phyloP scores from a whole-genome alignment of 139 green algal species.

The Bryopsis sp. region DNA sequence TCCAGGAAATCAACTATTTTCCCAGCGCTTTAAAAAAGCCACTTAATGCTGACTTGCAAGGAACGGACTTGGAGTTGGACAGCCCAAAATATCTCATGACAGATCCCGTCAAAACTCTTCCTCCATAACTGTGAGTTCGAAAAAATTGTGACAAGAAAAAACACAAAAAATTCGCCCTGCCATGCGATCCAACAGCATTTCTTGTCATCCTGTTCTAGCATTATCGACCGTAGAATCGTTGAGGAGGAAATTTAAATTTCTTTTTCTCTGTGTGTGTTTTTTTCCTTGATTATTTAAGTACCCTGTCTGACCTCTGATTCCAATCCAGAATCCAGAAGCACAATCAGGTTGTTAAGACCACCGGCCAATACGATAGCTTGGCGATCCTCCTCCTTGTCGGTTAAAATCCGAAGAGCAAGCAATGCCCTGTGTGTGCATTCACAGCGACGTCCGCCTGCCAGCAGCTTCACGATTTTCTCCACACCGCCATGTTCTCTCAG shows the following conservation, averaged over 20 bases:
- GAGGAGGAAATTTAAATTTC: background rate
- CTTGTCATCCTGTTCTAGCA: too few relatives aligned
- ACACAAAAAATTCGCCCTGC: too few relatives aligned
- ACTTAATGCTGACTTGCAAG: background rate
- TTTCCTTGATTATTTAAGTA: background rate
- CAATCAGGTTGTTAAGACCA: slow-evolving; percentile 22
- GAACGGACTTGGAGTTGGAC: background rate
- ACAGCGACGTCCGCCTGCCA: slow-evolving; percentile 9
- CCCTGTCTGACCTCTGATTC: slow-evolving; percentile 12
- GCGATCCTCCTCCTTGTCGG: slow-evolving; percentile 29
- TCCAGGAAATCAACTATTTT: background rate
- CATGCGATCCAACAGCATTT: too few relatives aligned
- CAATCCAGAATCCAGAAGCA: slow-evolving; percentile 16
- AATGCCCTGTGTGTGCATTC: slow-evolving; percentile 29
- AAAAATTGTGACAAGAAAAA: too few relatives aligned
- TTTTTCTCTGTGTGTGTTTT: too few relatives aligned
- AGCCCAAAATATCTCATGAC: background rate
- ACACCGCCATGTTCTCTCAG: slow-evolving; percentile 22
- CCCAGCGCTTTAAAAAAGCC: background rate
- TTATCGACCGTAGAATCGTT: too few relatives aligned
- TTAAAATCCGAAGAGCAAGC: slow-evolving; percentile 30
- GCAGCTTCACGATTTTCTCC: slow-evolving; percentile 24
- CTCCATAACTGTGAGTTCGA: too few relatives aligned
- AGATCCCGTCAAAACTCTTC: too few relatives aligned
- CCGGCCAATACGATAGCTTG: slow-evolving; percentile 24